These are phyloP conservation scores for Monilinia fructigena DNA, from an alignment of 2,329 filamentous ascomycete genomes.

Conservation along the genomic window DNA sequence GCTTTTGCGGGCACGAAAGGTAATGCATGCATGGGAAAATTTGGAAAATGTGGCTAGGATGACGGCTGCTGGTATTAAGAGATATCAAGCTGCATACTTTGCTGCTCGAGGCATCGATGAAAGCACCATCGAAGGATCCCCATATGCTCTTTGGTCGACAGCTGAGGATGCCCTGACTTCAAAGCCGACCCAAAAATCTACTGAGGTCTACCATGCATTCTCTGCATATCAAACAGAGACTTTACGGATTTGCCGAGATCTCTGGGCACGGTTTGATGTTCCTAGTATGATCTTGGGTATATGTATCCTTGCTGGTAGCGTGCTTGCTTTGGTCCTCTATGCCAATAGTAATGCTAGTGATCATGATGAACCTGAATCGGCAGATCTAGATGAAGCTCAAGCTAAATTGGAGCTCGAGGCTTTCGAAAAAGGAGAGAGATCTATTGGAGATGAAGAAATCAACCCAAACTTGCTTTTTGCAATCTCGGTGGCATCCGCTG, in stretches of 20 bases:
- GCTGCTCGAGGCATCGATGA: conserved; percentile 67
- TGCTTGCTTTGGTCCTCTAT: conserved; percentile 71
- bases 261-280: conserved; percentile 93
- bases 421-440: conserved; percentile 31
- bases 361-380: conserved; percentile 53
- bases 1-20: conserved; percentile 75
- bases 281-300: conserved; percentile 82
- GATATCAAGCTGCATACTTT: conserved; percentile 85
- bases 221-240: conserved; percentile 75
- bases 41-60: conserved; percentile 75
- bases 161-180: conserved; percentile 43
- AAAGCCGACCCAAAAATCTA: conserved; percentile 43
- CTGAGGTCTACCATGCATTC: conserved; percentile 57
- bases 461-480: conserved; percentile 32
- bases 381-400: conserved; percentile 61
- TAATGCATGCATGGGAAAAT: conserved; percentile 73
- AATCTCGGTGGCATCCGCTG: conserved; percentile 32
- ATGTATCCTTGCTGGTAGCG: conserved; percentile 63
- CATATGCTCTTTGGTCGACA: conserved; percentile 57
- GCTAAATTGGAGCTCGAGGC: conserved; percentile 53
- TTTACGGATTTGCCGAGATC: conserved; percentile 71
- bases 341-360: conserved; percentile 59
- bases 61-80: conserved; percentile 79
- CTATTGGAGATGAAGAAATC: conserved; percentile 31
- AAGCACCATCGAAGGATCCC: conserved; percentile 52